Evolutionary conservation across 2,329 filamentous ascomycete species (phyloP), one percentile per base, ranked within the genome.

Genomic region (Knufia fluminis): DNA sequence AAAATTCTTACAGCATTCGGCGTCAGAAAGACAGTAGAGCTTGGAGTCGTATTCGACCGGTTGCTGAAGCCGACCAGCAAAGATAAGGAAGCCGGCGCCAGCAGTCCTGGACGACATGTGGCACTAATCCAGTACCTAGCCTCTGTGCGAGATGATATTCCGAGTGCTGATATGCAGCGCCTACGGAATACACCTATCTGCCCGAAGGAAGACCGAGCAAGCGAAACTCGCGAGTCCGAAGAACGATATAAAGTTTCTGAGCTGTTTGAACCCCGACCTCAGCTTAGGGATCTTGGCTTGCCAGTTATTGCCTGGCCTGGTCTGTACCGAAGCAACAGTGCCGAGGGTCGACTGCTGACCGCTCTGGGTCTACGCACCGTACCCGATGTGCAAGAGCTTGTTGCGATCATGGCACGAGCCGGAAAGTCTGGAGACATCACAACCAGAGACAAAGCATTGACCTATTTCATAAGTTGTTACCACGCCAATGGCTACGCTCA

Each of bases 91-190:
- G 36, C 33, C 17, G 57, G 26, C 22, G 20, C 48, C 12, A 51
- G 52, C 20, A 51, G 75, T 52, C 82, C 82, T 64, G 95, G 87
- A 86, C 96, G 88, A 51, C 91, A 97, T 63, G 82, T 95, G 53
- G 91, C 98, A 63, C 73, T 98, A 22, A 89, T 98, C 66, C 91
- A 89, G 59, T 98, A 98, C 60, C 77, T 98, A 38, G 80, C 91
- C 9, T 94, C 90, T 7, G 92, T 98, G 23, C 81, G 80, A 52
- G 79, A 86, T 46, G 92, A 98, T 58, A 96, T 98, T 52, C 92
- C 92, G 0, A 66, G 70, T 8, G 82, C 83, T 44, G 92, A 98
- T 63, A 77, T 96, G 48, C 81, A 79, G 56, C 86, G 84, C 60
- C 74, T 98, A 20, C 83, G 78, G 49, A 77, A 82, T 43, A 88